phyloP scores from a whole-genome alignment of 2,329 filamentous ascomycete species.

The Coniochaeta prunicola region DNA sequence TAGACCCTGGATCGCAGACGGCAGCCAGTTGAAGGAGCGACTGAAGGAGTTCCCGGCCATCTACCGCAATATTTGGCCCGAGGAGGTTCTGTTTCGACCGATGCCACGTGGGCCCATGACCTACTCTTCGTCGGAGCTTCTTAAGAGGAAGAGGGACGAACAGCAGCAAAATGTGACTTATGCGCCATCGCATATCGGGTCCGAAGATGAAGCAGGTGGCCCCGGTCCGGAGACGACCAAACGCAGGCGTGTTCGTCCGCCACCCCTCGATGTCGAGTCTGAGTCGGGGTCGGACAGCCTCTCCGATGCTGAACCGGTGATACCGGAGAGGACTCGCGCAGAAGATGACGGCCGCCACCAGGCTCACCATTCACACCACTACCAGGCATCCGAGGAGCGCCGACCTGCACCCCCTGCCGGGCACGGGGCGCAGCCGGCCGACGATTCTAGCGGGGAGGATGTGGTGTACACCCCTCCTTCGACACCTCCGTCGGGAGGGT shows the following conservation, averaged over 20 bases:
- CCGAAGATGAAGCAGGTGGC: neutral
- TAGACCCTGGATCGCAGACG: neutral
- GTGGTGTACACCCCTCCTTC: neutral
- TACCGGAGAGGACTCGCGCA: neutral
- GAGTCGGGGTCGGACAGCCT: neutral
- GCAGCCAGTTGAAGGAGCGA: neutral
- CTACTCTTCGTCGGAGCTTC: neutral
- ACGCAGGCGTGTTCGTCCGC: neutral
- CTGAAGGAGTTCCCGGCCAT: neutral
- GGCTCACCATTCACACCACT: too few species aligned
- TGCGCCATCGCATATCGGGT: neutral
- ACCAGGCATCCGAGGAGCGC: neutral
- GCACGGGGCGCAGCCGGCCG: too few species aligned
- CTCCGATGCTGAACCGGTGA: neutral
- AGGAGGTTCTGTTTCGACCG: neutral
- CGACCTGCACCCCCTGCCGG: neutral
- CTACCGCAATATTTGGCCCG: neutral
- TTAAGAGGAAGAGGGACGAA: neutral
- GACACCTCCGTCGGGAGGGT: neutral
- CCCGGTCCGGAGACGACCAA: neutral
- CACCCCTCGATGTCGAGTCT: neutral
- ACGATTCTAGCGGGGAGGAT: too few species aligned
- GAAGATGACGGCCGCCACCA: neutral
- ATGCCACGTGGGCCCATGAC: neutral
- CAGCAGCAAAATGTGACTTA: neutral